Evolutionary conservation across 345 rosid genomes (phyloP).

Genomic region (Arabidopsis suecica): DNA sequence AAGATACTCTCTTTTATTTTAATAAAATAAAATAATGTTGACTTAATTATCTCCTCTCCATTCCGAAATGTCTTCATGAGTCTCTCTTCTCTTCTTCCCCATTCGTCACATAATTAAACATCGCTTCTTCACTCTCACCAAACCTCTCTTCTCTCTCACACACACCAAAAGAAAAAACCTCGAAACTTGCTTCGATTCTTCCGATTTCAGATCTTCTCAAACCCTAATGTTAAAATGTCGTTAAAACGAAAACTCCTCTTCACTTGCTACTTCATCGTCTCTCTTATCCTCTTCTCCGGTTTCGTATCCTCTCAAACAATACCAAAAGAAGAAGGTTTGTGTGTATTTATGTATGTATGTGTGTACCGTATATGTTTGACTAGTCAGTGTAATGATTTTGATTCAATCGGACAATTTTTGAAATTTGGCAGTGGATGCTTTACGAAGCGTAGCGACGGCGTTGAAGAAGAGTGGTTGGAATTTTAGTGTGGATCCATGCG

Average conservation of each 20-base stretch:
- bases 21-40: constrained; percentile 16
- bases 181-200: background rate
- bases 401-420: background rate
- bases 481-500: constrained; percentile 63
- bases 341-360: too few species aligned
- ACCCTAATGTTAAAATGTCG: constrained; percentile 32
- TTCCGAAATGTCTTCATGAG: constrained; percentile 15
- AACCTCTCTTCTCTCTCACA: background rate
- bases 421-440: constrained; percentile 51
- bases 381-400: background rate
- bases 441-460: constrained; percentile 50
- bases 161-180: background rate
- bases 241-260: constrained; percentile 21
- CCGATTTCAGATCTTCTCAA: background rate
- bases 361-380: background rate
- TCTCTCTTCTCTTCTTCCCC: constrained; percentile 30
- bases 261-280: constrained; percentile 31
- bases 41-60: constrained; percentile 4
- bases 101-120: constrained; percentile 4
- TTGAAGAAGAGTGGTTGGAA: constrained; percentile 60
- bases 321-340: constrained; percentile 47
- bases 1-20: too few species aligned
- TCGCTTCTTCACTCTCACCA: constrained; percentile 8
- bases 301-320: constrained; percentile 41
- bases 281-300: constrained; percentile 26